Evolutionary conservation across 805 yeast genomes (phyloP), one percentile per base, ranked within the genome.

Genomic region (Candida tammaniensis): DNA sequence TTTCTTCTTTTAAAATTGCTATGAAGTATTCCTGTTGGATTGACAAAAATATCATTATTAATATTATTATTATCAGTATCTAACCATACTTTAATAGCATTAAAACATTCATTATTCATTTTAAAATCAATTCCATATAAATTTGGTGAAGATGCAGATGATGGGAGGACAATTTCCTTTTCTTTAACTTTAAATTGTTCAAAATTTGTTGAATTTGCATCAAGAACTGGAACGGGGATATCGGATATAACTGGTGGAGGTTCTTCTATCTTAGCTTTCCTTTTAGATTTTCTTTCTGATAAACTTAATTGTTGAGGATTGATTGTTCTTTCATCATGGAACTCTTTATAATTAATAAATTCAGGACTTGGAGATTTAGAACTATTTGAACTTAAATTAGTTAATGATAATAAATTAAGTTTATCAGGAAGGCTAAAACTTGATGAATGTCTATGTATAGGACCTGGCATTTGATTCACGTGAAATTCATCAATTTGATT

Each of bases 61-160:
- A 30, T 30, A 24, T 43, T 51, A 33, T 46, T 44, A 29, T 47
- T 47, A 17, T 44, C 39, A 30, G 46, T 54, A 40, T 52, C 50
- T 28, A 53, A 42, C 70, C 70, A 64, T 38, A 52, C 51, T 12
- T 57, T 50, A 18, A 64, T 64, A 17, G 69, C 69, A 37, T 57
- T 55, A 35, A 59, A 56, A 40, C 69, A 64, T 40, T 64, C 69
- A 37, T 63, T 64, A 39, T 64, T 63, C 61, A 63, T 59, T 24
- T 49, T 51, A 30, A 54, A 51, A 33, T 54, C 51, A 30, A 44
- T 28, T 4, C 43, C 35, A 5, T 45, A 24, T 18, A 51, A 41
- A 13, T 49, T 46, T 7, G 55, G 55, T 16, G 53, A 49, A 15
- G 44, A 40, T 9, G 44, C 35, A 10, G 46, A 42, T 17, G 46